Percentiles rank a stretch among this genome's conserved stretches.
Evolutionary conservation across 83 land plant species (phyloP).

Genomic region (Picea abies): DNA sequence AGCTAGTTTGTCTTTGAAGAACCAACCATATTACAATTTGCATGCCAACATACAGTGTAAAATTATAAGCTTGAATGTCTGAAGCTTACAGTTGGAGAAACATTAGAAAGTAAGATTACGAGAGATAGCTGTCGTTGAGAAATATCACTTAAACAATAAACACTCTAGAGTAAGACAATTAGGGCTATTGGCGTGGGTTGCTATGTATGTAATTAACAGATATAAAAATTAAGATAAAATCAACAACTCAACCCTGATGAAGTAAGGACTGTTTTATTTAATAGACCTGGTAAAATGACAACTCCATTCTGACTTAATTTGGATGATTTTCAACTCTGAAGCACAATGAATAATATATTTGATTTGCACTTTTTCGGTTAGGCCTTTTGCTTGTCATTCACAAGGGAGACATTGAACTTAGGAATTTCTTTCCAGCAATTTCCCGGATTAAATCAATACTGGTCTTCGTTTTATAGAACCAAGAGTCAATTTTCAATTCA

Average conservation of each 20-base stretch:
- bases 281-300: background rate
- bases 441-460: too few relatives aligned
- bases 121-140: background rate
- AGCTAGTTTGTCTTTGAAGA: background rate
- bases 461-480: too few relatives aligned
- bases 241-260: background rate
- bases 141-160: background rate
- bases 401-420: too few relatives aligned
- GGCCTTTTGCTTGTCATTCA: too few relatives aligned
- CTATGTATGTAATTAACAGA: background rate
- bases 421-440: too few relatives aligned
- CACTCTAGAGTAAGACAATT: background rate
- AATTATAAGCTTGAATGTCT: background rate
- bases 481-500: too few relatives aligned
- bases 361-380: too few relatives aligned
- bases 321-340: too few relatives aligned
- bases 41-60: background rate
- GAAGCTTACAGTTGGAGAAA: background rate
- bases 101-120: background rate
- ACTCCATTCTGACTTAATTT: background rate
- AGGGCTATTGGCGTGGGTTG: background rate
- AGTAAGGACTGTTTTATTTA: background rate
- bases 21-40: constrained; percentile 9
- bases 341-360: too few relatives aligned
- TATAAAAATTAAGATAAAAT: background rate